phyloP scores from a whole-genome alignment of 2,329 filamentous ascomycete species.

The Plenodomus lindquistii region DNA sequence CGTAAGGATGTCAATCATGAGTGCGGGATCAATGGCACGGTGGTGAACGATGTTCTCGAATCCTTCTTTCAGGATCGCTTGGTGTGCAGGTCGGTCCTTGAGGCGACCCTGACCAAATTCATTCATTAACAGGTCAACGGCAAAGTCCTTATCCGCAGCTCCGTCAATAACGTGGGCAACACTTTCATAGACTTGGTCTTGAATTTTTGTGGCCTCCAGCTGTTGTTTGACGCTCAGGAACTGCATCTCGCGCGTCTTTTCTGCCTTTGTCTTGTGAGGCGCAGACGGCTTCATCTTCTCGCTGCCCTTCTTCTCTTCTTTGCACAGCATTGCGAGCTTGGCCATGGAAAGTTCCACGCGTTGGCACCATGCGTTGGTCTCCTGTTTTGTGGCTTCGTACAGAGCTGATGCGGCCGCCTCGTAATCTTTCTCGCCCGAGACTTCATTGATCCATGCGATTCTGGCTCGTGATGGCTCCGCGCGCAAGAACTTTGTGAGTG shows the following conservation, averaged over 20 bases:
- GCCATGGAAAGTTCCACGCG: slow-evolving; percentile 89
- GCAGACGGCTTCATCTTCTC: slow-evolving; percentile 47
- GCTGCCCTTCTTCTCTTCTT: slow-evolving; percentile 52
- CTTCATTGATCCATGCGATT: slow-evolving; percentile 93
- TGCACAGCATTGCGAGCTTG: slow-evolving; percentile 68
- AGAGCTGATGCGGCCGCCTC: slow-evolving; percentile 72
- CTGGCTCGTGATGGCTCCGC: slow-evolving; percentile 72
- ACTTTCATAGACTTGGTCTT: slow-evolving; percentile 74
- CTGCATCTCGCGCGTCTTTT: slow-evolving; percentile 43
- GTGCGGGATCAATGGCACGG: slow-evolving; percentile 63
- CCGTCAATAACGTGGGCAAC: slow-evolving; percentile 68
- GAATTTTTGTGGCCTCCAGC: slow-evolving; percentile 73
- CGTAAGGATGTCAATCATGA: slow-evolving; percentile 76
- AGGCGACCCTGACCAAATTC: slow-evolving; percentile 60
- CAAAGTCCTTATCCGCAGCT: slow-evolving; percentile 79
- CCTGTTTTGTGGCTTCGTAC: slow-evolving; percentile 69
- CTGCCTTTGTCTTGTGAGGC: slow-evolving; percentile 42
- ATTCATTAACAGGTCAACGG: slow-evolving; percentile 74
- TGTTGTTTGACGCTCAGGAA: slow-evolving; percentile 57
- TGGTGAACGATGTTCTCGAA: slow-evolving; percentile 73
- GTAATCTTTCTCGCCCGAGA: slow-evolving; percentile 76
- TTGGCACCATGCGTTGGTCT: slow-evolving; percentile 87
- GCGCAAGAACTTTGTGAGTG: slow-evolving; percentile 78
- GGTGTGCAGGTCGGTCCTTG: slow-evolving; percentile 67
- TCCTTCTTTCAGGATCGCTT: slow-evolving; percentile 70